These are phyloP conservation scores for Vaucheria bursata DNA, from an alignment of 352 stramenopile species.

Conservation along the genomic window DNA sequence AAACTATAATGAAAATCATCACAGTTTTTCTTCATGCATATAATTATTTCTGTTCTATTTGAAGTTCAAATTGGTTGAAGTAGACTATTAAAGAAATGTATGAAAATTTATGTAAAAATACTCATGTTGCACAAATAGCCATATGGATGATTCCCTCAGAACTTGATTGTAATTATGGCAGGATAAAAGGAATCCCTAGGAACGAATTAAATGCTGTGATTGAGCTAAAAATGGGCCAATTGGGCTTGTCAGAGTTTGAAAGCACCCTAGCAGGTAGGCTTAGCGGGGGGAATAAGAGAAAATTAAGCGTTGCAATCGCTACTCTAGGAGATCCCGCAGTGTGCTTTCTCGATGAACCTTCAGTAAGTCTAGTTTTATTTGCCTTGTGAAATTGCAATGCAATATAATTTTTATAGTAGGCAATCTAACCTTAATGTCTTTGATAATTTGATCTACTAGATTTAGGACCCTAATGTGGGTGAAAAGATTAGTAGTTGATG, in stretches of 20 bases:
- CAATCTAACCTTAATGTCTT: background rate
- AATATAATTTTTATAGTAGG: background rate
- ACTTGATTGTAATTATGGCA: no score
- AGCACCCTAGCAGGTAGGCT: background rate
- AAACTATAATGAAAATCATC: no score
- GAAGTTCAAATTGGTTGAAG: no score
- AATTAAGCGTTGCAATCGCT: constrained; percentile 83
- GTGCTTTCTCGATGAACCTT: constrained; percentile 86
- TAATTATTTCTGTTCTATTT: background rate
- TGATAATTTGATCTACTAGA: background rate
- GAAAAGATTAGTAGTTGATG: no score
- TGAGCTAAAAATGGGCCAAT: constrained; percentile 62
- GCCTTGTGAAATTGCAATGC: background rate
- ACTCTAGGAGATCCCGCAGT: constrained; percentile 78
- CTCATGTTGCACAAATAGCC: no score
- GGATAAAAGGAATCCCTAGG: constrained; percentile 70
- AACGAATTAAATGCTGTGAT: constrained; percentile 57
- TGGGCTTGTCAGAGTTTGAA: constrained; percentile 52
- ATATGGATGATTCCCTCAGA: no score
- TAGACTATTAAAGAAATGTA: no score
- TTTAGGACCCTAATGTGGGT: no score
- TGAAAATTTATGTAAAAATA: no score
- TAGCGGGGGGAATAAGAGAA: constrained; percentile 72
- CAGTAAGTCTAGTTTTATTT: background rate
- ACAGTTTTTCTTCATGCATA: no score